Evolutionary conservation across 495 filamentous ascomycete genomes (phyloP).

Genomic region (Neurospora tetrasperma): DNA sequence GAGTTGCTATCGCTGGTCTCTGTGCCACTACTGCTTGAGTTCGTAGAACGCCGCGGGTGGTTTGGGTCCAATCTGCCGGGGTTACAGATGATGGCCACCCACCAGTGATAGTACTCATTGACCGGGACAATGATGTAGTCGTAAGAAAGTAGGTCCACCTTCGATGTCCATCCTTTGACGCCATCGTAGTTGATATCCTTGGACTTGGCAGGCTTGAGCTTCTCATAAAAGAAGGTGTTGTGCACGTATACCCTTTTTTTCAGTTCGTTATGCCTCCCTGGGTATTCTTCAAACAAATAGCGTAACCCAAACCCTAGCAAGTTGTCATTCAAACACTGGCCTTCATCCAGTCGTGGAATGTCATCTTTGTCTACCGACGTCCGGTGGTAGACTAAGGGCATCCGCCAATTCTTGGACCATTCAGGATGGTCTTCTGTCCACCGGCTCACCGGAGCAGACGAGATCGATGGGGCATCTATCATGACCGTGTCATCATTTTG

Average conservation of each 20-base stretch:
- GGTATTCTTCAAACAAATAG: conserved; percentile 56
- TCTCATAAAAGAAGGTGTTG: conserved; percentile 85
- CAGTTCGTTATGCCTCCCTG: conserved; percentile 43
- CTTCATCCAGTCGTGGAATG: conserved; percentile 67
- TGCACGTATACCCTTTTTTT: conserved; percentile 69
- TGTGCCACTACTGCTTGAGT: neutral
- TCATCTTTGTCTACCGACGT: conserved; percentile 70
- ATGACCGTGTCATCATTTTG: neutral
- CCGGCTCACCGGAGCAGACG: conserved; percentile 1
- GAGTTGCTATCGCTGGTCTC: neutral
- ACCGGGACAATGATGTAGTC: conserved; percentile 90
- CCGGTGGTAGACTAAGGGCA: conserved; percentile 60
- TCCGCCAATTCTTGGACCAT: conserved; percentile 37
- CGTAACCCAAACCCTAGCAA: conserved; percentile 78
- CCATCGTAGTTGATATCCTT: conserved; percentile 67
- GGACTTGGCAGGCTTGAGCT: conserved; percentile 37
- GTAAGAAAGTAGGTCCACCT: conserved; percentile 72
- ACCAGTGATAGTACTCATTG: conserved; percentile 85
- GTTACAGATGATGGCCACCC: conserved; percentile 93
- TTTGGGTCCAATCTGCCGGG: conserved; percentile 44
- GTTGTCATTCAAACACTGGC: conserved; percentile 88
- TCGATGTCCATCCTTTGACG: conserved; percentile 82
- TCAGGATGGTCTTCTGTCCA: conserved; percentile 34
- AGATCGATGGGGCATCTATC: neutral
- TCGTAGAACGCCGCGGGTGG: neutral